A percentile compares a stretch with the other conserved stretches of the same genome.
Conservation (phyloP, 768 basidiomycete species). For the Lactarius trivialis region DNA sequence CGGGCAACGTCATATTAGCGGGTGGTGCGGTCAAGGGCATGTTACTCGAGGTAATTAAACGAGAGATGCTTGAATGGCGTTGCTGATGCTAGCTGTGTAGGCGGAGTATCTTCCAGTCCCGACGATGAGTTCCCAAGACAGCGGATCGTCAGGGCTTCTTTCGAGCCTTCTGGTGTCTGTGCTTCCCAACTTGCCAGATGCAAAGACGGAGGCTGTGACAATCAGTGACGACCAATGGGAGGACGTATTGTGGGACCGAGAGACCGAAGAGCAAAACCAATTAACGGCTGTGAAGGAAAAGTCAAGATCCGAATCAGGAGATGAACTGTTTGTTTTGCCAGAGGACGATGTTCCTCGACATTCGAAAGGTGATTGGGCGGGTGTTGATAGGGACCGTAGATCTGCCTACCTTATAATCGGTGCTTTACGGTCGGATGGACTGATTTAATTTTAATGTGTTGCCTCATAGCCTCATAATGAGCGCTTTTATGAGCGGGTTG, state of each 20-base stretch:
- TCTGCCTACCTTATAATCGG: conserved; percentile 78
- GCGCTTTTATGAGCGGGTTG: not conserved
- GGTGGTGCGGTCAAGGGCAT: conserved; percentile 78
- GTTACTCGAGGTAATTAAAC: conserved; percentile 63
- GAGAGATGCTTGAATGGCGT: not conserved
- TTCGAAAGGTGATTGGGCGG: conserved; percentile 64
- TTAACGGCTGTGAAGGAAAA: conserved; percentile 16
- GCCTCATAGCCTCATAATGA: not conserved
- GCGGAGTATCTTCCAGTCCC: conserved; percentile 81
- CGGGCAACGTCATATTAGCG: conserved; percentile 69
- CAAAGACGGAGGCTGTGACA: conserved; percentile 70
- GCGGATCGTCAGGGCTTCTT: conserved; percentile 64
- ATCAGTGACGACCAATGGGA: conserved; percentile 77
- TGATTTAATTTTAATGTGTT: conserved; percentile 39
- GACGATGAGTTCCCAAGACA: conserved; percentile 52
- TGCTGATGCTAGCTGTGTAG: conserved; percentile 31
- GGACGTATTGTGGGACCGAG: conserved; percentile 70
- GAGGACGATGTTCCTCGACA: conserved; percentile 46
- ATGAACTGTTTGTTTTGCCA: conserved; percentile 58
- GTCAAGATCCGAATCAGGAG: conserved; percentile 27
- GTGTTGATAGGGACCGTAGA: conserved; percentile 70
- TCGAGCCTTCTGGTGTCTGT: conserved; percentile 71
- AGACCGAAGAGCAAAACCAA: conserved; percentile 43
- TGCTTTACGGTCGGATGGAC: conserved; percentile 64
- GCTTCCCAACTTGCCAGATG: conserved; percentile 64